Evolutionary conservation across 805 yeast genomes (phyloP), one percentile per base, ranked within the genome.

Genomic region (Metschnikowia baotianmanensis): DNA sequence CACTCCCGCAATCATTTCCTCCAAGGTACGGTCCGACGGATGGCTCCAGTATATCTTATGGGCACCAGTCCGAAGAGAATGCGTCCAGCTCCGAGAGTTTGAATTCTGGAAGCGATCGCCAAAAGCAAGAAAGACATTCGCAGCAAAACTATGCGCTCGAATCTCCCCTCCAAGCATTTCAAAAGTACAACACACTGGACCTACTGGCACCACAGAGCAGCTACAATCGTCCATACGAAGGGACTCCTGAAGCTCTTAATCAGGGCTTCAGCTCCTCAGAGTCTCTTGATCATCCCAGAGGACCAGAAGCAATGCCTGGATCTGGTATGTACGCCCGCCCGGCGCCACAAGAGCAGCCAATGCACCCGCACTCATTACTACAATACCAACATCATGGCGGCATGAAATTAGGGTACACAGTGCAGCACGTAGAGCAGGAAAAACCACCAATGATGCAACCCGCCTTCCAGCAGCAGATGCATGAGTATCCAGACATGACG

Each of bases 401-500:
- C 15, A 16, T 29, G 3, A 18, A 30, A 17, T 13, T 13, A 13
- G 33, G 10, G 9, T 20, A n/a, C 19, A 31, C 18, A 9, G 23
- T 12, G 20, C 38, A 25, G 19, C 22, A 19, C 11, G 4, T 15
- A 15, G 32, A 35, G 22, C 16, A 27, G 20, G 7, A 25, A 2
- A 28, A 17, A 27, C 32, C 29, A 7, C 20, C 11, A 4, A 13
- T 4, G 21, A 6, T 36, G 26, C 38, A 24, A 20, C 37, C 21
- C 4, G 18, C 16, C 15, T 10, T 15, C 12, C 24, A 33, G 28
- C 37, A 34, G 12, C 38, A 27, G 10, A 9, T 12, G 10, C 24
- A 24, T 22, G 58, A 54, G 27, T 67, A 59, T 45, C 69, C 70
- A 4, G 73, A 67, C 38, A 50, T 67, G 43, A 67, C 73, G 3